Percentiles rank a stretch among this genome's conserved stretches.
phyloP scores from a whole-genome alignment of 495 filamentous ascomycete genomes.

The Tuber brumale region DNA sequence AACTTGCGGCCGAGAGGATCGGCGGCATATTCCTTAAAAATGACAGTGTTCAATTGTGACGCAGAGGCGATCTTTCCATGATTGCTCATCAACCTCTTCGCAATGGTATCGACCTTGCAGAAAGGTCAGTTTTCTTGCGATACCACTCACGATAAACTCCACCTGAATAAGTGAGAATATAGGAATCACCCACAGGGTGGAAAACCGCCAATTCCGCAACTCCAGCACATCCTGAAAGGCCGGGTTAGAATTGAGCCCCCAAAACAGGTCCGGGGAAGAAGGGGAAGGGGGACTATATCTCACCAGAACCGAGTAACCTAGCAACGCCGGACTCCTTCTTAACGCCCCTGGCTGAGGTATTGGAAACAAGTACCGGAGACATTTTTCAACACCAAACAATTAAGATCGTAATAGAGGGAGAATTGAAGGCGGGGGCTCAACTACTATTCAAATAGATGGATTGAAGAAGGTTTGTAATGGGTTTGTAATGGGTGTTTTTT shows the following conservation, averaged over 20 bases:
- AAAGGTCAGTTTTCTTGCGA: slow-evolving; percentile 15
- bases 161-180: slow-evolving; percentile 14
- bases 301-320: slow-evolving; percentile 86
- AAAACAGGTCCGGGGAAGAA: neutral
- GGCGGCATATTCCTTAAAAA: slow-evolving; percentile 84
- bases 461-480: neutral
- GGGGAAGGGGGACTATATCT: slow-evolving; percentile 18
- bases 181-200: slow-evolving; percentile 64
- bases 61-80: slow-evolving; percentile 50
- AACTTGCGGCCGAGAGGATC: slow-evolving; percentile 68
- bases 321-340: slow-evolving; percentile 88
- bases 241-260: slow-evolving; percentile 3
- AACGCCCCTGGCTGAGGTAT: slow-evolving; percentile 52
- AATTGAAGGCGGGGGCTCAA: neutral
- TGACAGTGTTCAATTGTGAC: slow-evolving; percentile 69
- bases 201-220: slow-evolving; percentile 95
- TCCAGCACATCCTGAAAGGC: slow-evolving; percentile 69
- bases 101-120: slow-evolving; percentile 84
- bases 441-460: slow-evolving; percentile 16
- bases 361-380: slow-evolving; percentile 46
- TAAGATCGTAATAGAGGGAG: neutral
- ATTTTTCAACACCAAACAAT: slow-evolving; percentile 39
- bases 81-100: slow-evolving; percentile 99
- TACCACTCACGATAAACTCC: neutral
- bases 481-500: neutral